Percentiles rank a stretch among this genome's conserved stretches.
phyloP scores from a whole-genome alignment of 2,329 filamentous ascomycete species.

The Alternaria tenuissima region DNA sequence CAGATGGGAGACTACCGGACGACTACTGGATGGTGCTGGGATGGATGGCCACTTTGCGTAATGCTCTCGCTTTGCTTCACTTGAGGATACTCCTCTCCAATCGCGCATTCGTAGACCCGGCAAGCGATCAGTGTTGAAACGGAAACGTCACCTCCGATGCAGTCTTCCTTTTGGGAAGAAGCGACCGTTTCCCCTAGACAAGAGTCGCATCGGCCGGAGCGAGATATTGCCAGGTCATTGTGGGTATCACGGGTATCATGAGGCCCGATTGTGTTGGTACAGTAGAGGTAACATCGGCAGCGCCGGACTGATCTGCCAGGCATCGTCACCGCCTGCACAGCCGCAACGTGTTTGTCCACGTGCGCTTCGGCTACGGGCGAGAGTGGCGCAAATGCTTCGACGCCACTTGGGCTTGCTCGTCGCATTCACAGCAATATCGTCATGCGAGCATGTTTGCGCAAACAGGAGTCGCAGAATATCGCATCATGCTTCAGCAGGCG shows the following conservation, averaged over 20 bases:
- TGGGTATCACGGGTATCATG: conserved; percentile 9
- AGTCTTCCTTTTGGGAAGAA: conserved; percentile 18
- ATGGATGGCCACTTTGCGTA: conserved; percentile 28
- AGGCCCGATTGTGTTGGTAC: conserved; percentile 10
- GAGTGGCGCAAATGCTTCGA: conserved; percentile 26
- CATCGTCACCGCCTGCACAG: conserved; percentile 36
- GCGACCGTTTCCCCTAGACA: conserved; percentile 27
- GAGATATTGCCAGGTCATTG: conserved; percentile 16
- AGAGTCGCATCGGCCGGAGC: conserved; percentile 30
- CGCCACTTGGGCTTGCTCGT: conserved; percentile 7
- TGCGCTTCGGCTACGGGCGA: conserved; percentile 20
- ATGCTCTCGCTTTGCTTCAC: conserved; percentile 34
- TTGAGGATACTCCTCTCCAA: conserved; percentile 37
- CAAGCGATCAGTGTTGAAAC: conserved; percentile 40
- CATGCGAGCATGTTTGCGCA: conserved; percentile 22
- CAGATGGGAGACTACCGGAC: conserved; percentile 26
- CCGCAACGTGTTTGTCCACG: conserved; percentile 25
- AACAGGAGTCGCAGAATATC: conserved; percentile 21
- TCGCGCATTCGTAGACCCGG: conserved; percentile 25
- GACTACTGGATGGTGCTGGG: conserved; percentile 38
- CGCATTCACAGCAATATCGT: conserved; percentile 9
- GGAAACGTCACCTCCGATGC: conserved; percentile 21
- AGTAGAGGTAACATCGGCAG: conserved; percentile 29
- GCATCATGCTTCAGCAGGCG: conserved; percentile 47
- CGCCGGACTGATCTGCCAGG: conserved; percentile 36